phyloP scores from a whole-genome alignment of 2,329 filamentous ascomycete genomes.

The Colletotrichum truncatum region DNA sequence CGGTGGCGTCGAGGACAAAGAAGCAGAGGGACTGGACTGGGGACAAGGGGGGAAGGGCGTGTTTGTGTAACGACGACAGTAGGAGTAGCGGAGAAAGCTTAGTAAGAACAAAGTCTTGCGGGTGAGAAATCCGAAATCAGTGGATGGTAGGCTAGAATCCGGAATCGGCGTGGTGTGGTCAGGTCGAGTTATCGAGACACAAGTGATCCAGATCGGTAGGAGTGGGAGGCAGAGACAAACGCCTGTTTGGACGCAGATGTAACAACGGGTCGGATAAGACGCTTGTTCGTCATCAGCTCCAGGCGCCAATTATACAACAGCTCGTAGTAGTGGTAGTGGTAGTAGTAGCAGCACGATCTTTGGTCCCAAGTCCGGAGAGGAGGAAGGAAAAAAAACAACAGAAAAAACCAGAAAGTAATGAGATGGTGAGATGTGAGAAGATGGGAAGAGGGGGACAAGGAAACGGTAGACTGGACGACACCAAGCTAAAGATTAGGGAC shows the following conservation, averaged over 20 bases:
- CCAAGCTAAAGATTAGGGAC: background rate
- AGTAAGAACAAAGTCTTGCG: conserved; percentile 11
- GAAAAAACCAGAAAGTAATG: no score
- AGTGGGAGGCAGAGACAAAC: background rate
- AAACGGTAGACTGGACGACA: background rate
- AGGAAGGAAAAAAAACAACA: background rate
- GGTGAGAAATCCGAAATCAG: conserved; percentile 1
- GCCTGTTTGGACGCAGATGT: conserved; percentile 10
- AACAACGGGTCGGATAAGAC: background rate
- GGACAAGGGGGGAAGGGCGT: conserved; percentile 1
- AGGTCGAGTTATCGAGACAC: background rate
- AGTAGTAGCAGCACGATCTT: background rate
- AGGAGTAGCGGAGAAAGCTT: conserved; percentile 7
- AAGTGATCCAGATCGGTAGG: background rate
- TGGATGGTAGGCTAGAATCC: conserved; percentile 8
- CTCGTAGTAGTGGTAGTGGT: background rate
- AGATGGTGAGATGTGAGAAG: background rate
- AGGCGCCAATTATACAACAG: background rate
- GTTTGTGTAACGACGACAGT: conserved; percentile 7
- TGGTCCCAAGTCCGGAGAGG: background rate
- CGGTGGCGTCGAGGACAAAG: conserved; percentile 13
- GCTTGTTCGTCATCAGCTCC: conserved; percentile 3
- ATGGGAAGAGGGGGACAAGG: background rate
- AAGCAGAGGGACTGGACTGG: background rate
- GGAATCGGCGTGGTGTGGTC: conserved; percentile 20